phyloP scores from a whole-genome alignment of 1,284 basidiomycete species.

The Gymnopus androsaceus region DNA sequence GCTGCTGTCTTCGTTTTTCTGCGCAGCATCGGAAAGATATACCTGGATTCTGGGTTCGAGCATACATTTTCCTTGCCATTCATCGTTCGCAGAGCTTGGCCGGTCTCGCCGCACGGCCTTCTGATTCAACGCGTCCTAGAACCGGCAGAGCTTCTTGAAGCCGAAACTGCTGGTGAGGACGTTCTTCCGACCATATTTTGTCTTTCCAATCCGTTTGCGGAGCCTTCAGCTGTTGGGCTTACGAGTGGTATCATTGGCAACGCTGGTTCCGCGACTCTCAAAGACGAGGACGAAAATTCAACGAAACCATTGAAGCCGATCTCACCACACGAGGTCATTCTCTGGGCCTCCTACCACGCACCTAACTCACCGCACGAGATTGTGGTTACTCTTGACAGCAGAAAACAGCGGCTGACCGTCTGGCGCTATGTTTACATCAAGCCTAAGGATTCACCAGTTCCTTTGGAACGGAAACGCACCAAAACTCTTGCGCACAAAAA shows the following conservation, averaged over 20 bases:
- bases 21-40: slow-evolving; percentile 73
- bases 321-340: slow-evolving; percentile 60
- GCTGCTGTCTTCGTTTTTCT: slow-evolving; percentile 78
- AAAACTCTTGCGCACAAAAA: slow-evolving; percentile 22
- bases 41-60: slow-evolving; percentile 72
- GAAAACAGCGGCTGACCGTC: slow-evolving; percentile 53
- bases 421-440: slow-evolving; percentile 74
- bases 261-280: slow-evolving; percentile 39
- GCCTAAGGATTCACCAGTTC: slow-evolving; percentile 50
- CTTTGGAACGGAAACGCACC: slow-evolving; percentile 20
- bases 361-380: slow-evolving; percentile 49
- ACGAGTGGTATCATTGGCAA: slow-evolving; percentile 58
- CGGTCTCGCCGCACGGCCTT: slow-evolving; percentile 72
- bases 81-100: slow-evolving; percentile 76
- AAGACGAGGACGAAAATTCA: slow-evolving; percentile 56
- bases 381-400: slow-evolving; percentile 57
- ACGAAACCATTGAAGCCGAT: slow-evolving; percentile 51
- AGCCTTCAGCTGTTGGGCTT: slow-evolving; percentile 69
- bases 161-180: slow-evolving; percentile 59
- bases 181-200: slow-evolving; percentile 78
- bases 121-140: slow-evolving; percentile 79
- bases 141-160: slow-evolving; percentile 64
- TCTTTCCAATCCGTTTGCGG: slow-evolving; percentile 74
- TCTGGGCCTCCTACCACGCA: slow-evolving; percentile 57
- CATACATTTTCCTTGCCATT: slow-evolving; percentile 85